Evolutionary conservation across 2,329 filamentous ascomycete species (phyloP).

Genomic region (Ophiocordyceps camponoti-rufipedis): DNA sequence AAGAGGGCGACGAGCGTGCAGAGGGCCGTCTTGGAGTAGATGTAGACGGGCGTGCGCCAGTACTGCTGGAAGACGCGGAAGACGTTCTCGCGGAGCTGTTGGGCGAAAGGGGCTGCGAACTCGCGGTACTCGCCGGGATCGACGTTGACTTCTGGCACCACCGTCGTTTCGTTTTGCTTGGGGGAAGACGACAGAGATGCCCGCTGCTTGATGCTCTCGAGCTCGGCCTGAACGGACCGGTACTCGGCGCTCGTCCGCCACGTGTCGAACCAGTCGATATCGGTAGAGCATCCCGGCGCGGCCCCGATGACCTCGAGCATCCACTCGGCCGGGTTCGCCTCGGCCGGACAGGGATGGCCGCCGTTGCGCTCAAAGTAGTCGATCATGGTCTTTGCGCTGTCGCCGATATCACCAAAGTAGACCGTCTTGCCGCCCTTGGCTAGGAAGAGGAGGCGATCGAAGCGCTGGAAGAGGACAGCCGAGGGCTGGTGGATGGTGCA

Average conservation of each 20-base stretch:
- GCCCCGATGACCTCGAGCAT: constrained; percentile 49
- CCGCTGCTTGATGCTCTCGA: constrained; percentile 32
- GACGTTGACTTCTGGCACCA: constrained; percentile 8
- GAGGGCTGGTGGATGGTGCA: constrained; percentile 97
- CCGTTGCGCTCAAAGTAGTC: constrained; percentile 63
- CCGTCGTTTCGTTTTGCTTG: constrained; percentile 14
- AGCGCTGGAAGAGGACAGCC: constrained; percentile 84
- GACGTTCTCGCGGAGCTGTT: constrained; percentile 50
- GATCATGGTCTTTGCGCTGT: constrained; percentile 48
- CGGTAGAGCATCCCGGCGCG: constrained; percentile 42
- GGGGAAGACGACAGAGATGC: constrained; percentile 7
- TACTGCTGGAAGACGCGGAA: constrained; percentile 75
- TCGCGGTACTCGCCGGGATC: constrained; percentile 40
- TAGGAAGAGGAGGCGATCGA: constrained; percentile 64
- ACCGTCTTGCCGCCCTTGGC: constrained; percentile 59
- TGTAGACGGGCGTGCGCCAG: constrained; percentile 79
- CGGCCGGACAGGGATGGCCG: constrained; percentile 41
- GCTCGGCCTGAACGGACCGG: constrained; percentile 33
- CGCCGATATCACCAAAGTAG: constrained; percentile 66
- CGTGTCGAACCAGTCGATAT: constrained; percentile 45
- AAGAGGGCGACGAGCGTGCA: constrained; percentile 51
- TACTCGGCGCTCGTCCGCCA: constrained; percentile 44
- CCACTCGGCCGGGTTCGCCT: constrained; percentile 69
- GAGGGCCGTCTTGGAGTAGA: constrained; percentile 63
- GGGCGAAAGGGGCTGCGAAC: constrained; percentile 58